Percentiles rank a stretch among this genome's conserved stretches.
phyloP scores from a whole-genome alignment of 2,329 filamentous ascomycete genomes.

The Penicillium decumbens region DNA sequence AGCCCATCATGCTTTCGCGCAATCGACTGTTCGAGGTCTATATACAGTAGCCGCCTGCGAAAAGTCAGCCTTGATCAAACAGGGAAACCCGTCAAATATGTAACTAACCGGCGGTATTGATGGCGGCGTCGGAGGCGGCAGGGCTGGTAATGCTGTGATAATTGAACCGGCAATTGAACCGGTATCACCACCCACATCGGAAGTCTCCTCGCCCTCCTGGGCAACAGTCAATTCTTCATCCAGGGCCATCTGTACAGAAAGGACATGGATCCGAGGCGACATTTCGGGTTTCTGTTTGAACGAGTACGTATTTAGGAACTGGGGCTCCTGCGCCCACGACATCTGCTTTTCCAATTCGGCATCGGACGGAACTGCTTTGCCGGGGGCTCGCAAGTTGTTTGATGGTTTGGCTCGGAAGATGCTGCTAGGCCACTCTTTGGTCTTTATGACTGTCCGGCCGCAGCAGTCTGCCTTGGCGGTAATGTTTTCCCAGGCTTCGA shows the following conservation, averaged over 20 bases:
- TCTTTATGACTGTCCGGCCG: slow-evolving; percentile 9
- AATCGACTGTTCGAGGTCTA: slow-evolving; percentile 11
- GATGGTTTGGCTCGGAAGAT: slow-evolving; percentile 30
- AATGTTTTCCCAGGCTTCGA: slow-evolving; percentile 30
- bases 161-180: slow-evolving; percentile 12
- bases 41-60: slow-evolving; percentile 1
- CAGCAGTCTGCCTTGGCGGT: slow-evolving; percentile 21
- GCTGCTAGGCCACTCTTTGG: slow-evolving; percentile 28
- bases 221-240: slow-evolving; percentile 17
- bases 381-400: slow-evolving; percentile 5
- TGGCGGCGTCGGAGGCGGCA: slow-evolving; percentile 3
- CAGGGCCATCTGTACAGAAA: slow-evolving; percentile 26
- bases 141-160: slow-evolving; percentile 14
- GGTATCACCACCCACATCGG: slow-evolving; percentile 3
- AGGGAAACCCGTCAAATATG: neutral
- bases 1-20: slow-evolving; percentile 6
- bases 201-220: neutral
- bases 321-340: slow-evolving; percentile 30
- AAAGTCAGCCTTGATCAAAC: neutral
- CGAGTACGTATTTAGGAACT: slow-evolving; percentile 28
- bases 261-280: slow-evolving; percentile 31
- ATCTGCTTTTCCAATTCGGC: slow-evolving; percentile 23
- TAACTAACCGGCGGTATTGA: slow-evolving; percentile 3
- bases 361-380: slow-evolving; percentile 9
- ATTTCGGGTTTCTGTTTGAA: slow-evolving; percentile 26